These are phyloP conservation scores for Glomus cerebriforme DNA, from an alignment of 192 early-diverging fungal genomes.

Conservation along the genomic window DNA sequence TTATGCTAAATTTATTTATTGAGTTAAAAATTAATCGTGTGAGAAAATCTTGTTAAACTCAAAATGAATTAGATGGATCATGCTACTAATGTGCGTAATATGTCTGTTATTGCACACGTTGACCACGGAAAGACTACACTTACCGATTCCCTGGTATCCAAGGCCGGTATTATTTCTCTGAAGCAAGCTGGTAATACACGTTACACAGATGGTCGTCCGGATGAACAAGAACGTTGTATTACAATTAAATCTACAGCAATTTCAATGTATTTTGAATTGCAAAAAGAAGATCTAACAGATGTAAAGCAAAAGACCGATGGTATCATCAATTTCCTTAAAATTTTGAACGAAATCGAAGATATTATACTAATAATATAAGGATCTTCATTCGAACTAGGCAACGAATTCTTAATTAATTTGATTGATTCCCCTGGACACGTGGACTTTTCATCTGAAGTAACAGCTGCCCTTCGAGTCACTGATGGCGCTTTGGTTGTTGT, in stretches of 20 bases:
- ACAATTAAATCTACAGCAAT: constrained; percentile 99
- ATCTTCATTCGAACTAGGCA: too few species aligned
- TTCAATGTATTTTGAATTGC: constrained; percentile 96
- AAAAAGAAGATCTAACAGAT: constrained; percentile 78
- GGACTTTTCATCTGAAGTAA: constrained; percentile 99
- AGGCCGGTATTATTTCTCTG: constrained; percentile 97
- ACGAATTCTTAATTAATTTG: constrained; percentile 97
- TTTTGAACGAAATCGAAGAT: too few species aligned
- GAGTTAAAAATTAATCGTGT: too few species aligned
- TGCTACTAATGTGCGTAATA: constrained; percentile 94
- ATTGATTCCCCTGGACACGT: constrained; percentile 99
- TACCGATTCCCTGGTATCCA: constrained; percentile 94
- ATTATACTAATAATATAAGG: too few species aligned
- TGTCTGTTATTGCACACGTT: constrained; percentile 99
- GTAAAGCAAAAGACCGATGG: constrained; percentile 88
- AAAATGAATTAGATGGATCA: constrained; percentile 58
- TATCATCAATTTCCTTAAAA: constrained; percentile 44
- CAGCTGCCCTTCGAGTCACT: constrained; percentile 97
- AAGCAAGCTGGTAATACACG: constrained; percentile 94
- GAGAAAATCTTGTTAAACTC: too few species aligned
- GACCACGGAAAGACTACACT: constrained; percentile 98
- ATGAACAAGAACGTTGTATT: constrained; percentile 99
- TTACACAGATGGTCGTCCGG: constrained; percentile 94
- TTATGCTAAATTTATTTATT: too few species aligned
- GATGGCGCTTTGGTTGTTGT: constrained; percentile 99